Conservation (phyloP, 2,329 filamentous ascomycete genomes). For the Xylariaceae sp. region DNA sequence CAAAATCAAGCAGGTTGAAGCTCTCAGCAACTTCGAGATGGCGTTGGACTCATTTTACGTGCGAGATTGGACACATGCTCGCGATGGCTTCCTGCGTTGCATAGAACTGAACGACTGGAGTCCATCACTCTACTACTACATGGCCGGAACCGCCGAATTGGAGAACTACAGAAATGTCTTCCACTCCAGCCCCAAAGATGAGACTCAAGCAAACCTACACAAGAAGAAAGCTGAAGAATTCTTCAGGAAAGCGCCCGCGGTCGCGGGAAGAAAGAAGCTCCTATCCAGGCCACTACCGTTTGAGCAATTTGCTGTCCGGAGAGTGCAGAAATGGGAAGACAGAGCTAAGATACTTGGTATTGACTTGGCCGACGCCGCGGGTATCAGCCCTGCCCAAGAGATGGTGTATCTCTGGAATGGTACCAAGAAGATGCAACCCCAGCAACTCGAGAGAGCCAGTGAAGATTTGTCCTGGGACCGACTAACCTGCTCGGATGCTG, state of each 20-base stretch:
- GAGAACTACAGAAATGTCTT: conserved; percentile 70
- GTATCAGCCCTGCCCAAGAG: conserved; percentile 76
- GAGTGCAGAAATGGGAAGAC: conserved; percentile 83
- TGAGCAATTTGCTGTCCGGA: conserved; percentile 78
- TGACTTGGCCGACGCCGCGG: conserved; percentile 74
- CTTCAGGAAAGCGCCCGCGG: conserved; percentile 65
- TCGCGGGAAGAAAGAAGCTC: conserved; percentile 82
- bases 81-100: conserved; percentile 69
- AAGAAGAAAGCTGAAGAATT: conserved; percentile 65
- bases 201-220: conserved; percentile 49
- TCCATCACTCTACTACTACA: conserved; percentile 83
- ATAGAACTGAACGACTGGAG: conserved; percentile 87
- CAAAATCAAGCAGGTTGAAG: conserved; percentile 83
- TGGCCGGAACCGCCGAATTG: conserved; percentile 73
- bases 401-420: conserved; percentile 96
- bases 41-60: conserved; percentile 74
- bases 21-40: conserved; percentile 80
- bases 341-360: conserved; percentile 64
- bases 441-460: conserved; percentile 62
- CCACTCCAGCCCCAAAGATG: conserved; percentile 33
- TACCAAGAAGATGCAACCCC: conserved; percentile 69
- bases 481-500: conserved; percentile 47
- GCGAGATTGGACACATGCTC: conserved; percentile 71
- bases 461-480: conserved; percentile 61
- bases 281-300: conserved; percentile 88